Evolutionary conservation across 2,329 filamentous ascomycete species (phyloP), one percentile per base, ranked within the genome.

Genomic region (Fusarium euwallaceae): DNA sequence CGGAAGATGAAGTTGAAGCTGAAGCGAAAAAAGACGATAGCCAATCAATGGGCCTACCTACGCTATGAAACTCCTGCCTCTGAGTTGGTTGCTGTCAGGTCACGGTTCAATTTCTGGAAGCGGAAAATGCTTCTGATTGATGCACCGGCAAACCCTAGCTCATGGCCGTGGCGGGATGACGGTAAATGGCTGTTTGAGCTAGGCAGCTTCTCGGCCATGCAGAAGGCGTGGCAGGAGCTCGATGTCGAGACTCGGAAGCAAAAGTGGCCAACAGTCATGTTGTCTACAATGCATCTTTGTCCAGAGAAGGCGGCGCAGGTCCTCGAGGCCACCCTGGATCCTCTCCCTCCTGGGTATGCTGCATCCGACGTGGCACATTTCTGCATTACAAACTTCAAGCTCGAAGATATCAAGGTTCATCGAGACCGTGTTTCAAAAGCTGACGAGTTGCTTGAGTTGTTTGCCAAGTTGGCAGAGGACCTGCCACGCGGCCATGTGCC

Each of bases 241-340:
- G 75, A 82, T 4, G 10, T 66, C 2, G 71, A 80, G 27, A 64
- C 68, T 56, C 79, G 82, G 32, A 69, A 69, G 32, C 43, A 69
- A 12, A 71, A 71, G 32, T 86, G 83, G 84, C 80, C 80, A 6
- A 59, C 66, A 6, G 60, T 80, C 20, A 83, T 86, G 79, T 68
- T 86, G 7, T 82, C 82, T 2, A 80, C 83, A 1, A 64, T 86
- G 39, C 74, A 78, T 45, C 71, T 67, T 9, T 76, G 71, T n/a
- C 84, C 83, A 1, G 77, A 79, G 11, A 82, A 80, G 63, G 79
- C 80, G 3, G 60, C 56, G 12, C 72, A 72, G 63, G 78, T 87
- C 9, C 79, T 87, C 3, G 74, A 80, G 20, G 84, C 84, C 5
- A 86, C 84, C 0, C 66, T 84, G 64, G 78, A 84, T 39, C 81